Evolutionary conservation across 2,329 filamentous ascomycete genomes (phyloP).

Genomic region (Pseudogymnoascus sp.): DNA sequence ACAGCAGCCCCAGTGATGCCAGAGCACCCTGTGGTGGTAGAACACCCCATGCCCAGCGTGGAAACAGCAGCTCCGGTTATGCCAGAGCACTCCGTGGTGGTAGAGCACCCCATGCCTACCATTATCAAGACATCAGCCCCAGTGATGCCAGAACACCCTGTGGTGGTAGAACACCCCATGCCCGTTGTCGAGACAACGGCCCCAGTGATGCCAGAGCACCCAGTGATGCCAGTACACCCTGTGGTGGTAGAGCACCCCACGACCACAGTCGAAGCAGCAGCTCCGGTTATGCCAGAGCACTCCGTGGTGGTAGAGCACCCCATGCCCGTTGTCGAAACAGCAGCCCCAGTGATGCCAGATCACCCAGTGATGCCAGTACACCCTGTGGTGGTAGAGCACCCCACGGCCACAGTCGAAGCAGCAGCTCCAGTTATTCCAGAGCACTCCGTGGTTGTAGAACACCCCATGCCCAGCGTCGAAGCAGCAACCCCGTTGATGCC

Average conservation of each 20-base stretch:
- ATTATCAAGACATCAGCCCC: neutral
- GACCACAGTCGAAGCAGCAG: neutral
- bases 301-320: neutral
- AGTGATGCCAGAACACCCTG: neutral
- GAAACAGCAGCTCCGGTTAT: too few relatives aligned
- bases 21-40: neutral
- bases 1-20: neutral
- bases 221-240: too few relatives aligned
- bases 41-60: neutral
- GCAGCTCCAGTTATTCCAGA: neutral
- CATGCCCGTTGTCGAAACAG: neutral
- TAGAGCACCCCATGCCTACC: too few relatives aligned
- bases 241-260: too few relatives aligned
- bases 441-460: neutral
- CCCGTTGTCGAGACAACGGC: neutral
- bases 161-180: neutral
- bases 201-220: neutral
- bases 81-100: too few relatives aligned
- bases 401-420: neutral
- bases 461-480: neutral
- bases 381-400: too few relatives aligned
- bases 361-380: too few relatives aligned
- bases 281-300: neutral
- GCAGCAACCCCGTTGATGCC: too few relatives aligned
- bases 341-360: neutral